Evolutionary conservation across 2,329 filamentous ascomycete genomes (phyloP).

Genomic region (Coniochaeta hoffmannii): DNA sequence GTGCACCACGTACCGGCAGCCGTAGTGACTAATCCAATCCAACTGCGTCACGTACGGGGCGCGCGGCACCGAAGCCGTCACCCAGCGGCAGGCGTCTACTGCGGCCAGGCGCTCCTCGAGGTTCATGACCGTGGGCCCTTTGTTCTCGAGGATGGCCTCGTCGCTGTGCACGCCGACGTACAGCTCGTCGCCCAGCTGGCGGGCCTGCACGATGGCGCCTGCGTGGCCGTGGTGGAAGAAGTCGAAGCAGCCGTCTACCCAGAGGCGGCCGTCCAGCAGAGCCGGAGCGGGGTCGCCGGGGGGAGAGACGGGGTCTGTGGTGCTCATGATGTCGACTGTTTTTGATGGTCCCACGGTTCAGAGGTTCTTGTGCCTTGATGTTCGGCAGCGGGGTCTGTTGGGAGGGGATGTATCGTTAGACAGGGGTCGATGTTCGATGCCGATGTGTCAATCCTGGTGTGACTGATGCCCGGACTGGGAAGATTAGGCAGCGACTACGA

Average conservation of each 20-base stretch:
- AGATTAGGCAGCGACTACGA: no score
- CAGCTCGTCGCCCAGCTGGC: constrained; percentile 81
- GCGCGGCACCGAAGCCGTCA: constrained; percentile 71
- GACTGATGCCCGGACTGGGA: no score
- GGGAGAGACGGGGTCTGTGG: constrained; percentile 16
- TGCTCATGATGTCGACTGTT: constrained; percentile 9
- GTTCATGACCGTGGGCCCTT: constrained; percentile 96
- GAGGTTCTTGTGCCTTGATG: neutral
- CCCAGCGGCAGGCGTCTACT: constrained; percentile 92
- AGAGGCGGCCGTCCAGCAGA: constrained; percentile 67
- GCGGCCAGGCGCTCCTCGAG: constrained; percentile 85
- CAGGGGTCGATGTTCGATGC: no score
- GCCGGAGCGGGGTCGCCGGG: constrained; percentile 44
- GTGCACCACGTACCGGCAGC: constrained; percentile 92
- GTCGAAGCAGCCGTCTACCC: constrained; percentile 99
- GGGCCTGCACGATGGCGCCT: constrained; percentile 92
- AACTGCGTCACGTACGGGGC: constrained; percentile 94
- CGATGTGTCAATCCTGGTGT: no score
- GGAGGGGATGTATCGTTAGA: no score
- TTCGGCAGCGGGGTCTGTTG: neutral
- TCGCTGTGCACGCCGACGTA: constrained; percentile 93
- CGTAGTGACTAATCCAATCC: constrained; percentile 90
- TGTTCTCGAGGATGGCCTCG: constrained; percentile 91
- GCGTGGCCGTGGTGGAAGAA: constrained; percentile 98
- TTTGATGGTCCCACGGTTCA: neutral